Conservation (phyloP, 2,329 filamentous ascomycete species). For the Diaporthe destruens region DNA sequence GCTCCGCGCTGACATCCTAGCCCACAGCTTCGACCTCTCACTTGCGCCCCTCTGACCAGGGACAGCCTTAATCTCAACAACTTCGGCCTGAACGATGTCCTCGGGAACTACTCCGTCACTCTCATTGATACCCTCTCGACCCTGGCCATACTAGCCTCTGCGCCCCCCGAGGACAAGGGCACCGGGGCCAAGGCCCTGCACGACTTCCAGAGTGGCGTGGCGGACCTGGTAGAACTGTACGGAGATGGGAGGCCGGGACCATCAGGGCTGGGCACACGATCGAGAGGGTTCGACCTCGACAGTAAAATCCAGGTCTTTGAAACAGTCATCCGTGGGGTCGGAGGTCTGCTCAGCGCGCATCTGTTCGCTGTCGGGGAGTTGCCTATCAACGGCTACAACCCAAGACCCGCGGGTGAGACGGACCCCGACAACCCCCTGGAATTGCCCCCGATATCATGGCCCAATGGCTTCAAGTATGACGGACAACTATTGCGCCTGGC, state of each 20-base stretch:
- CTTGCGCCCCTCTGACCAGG: constrained; percentile 86
- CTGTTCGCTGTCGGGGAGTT: constrained; percentile 92
- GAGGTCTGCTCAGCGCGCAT: constrained; percentile 91
- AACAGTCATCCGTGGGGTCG: constrained; percentile 93
- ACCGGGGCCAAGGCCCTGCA: constrained; percentile 72
- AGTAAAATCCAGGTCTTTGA: constrained; percentile 99
- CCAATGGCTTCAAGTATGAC: constrained; percentile 84
- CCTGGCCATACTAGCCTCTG: constrained; percentile 89
- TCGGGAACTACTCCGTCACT: constrained; percentile 97
- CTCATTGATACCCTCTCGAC: constrained; percentile 96
- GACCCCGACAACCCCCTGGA: constrained; percentile 56
- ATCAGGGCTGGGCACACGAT: constrained; percentile 77
- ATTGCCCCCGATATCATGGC: constrained; percentile 74
- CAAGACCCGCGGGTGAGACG: constrained; percentile 54
- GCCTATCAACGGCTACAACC: constrained; percentile 83
- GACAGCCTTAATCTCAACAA: constrained; percentile 84
- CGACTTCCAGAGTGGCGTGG: constrained; percentile 85
- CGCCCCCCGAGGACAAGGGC: constrained; percentile 66
- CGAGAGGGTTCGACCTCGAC: constrained; percentile 90
- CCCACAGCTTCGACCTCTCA: constrained; percentile 80
- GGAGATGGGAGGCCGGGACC: constrained; percentile 83
- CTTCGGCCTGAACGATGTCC: constrained; percentile 91
- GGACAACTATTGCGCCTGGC: constrained; percentile 93
- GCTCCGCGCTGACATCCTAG: constrained; percentile 15
- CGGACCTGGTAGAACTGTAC: constrained; percentile 82